phyloP scores from a whole-genome alignment of 345 rosid species.

The Fremontodendron californicum region DNA sequence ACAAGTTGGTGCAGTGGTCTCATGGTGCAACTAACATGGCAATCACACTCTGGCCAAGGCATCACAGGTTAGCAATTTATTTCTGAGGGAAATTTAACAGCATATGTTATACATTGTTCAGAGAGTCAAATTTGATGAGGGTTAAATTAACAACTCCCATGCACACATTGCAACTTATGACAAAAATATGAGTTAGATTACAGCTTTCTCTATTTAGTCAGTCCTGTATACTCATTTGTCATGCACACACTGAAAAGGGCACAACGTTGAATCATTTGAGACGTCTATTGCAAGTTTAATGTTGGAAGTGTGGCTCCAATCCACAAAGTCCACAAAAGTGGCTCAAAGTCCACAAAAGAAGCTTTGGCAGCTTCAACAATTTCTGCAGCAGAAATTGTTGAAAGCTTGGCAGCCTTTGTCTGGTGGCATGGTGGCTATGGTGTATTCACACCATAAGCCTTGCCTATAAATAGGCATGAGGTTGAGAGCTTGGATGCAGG shows the following conservation, averaged over 20 bases:
- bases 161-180: neutral
- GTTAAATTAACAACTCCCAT: neutral
- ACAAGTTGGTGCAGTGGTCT: slow-evolving; percentile 86
- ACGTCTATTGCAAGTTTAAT: neutral
- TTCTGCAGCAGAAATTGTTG: no score
- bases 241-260: neutral
- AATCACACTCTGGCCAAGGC: slow-evolving; percentile 77
- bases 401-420: no score
- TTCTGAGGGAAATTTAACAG: no score
- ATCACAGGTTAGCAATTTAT: slow-evolving; percentile 46
- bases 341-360: no score
- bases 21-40: slow-evolving; percentile 83
- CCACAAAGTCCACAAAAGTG: no score
- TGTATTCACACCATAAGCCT: no score
- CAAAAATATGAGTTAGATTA: neutral
- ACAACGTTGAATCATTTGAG: neutral
- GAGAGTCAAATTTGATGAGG: neutral
- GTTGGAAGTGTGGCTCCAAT: no score
- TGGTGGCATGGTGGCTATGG: no score
- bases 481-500: no score
- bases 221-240: neutral
- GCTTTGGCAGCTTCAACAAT: no score
- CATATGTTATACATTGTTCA: no score
- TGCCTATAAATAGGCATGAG: no score
- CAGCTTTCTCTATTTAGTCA: neutral